These are phyloP conservation scores for Pichia sp. DNA, from an alignment of 1,139 yeast genomes.

Conservation along the genomic window DNA sequence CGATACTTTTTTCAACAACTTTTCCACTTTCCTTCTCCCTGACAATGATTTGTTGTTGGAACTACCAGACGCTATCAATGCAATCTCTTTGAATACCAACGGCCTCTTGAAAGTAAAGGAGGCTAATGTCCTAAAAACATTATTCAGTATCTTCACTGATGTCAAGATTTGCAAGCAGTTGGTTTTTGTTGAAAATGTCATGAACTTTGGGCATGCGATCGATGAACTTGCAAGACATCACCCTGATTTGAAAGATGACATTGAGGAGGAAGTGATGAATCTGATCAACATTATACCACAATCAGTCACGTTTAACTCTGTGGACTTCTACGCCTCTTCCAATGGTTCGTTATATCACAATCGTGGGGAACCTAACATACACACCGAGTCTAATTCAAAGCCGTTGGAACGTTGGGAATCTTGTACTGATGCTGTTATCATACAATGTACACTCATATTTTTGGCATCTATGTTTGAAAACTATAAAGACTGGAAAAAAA, in stretches of 20 bases:
- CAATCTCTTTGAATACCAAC: conserved; percentile 69
- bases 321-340: conserved; percentile 38
- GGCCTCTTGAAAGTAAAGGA: conserved; percentile 58
- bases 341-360: conserved; percentile 37
- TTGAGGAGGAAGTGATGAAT: conserved; percentile 43
- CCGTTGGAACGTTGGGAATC: conserved; percentile 51
- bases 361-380: conserved; percentile 32
- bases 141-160: conserved; percentile 45
- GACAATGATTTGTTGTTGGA: conserved; percentile 53
- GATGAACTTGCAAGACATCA: conserved; percentile 86
- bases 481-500: conserved; percentile 42
- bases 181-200: conserved; percentile 38
- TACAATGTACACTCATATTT: conserved; percentile 43
- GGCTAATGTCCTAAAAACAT: conserved; percentile 38
- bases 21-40: conserved; percentile 46
- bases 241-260: conserved; percentile 57
- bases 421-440: conserved; percentile 33
- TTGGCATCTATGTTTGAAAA: conserved; percentile 42
- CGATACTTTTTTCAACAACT: conserved; percentile 53
- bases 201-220: conserved; percentile 53
- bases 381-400: conserved; percentile 29
- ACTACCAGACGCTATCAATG: conserved; percentile 75
- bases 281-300: conserved; percentile 43
- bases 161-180: conserved; percentile 43
- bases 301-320: conserved; percentile 32